Base-by-base conservation (phyloP, 176 grass and related monocot genomes). In the Eleusine coracana region DNA sequence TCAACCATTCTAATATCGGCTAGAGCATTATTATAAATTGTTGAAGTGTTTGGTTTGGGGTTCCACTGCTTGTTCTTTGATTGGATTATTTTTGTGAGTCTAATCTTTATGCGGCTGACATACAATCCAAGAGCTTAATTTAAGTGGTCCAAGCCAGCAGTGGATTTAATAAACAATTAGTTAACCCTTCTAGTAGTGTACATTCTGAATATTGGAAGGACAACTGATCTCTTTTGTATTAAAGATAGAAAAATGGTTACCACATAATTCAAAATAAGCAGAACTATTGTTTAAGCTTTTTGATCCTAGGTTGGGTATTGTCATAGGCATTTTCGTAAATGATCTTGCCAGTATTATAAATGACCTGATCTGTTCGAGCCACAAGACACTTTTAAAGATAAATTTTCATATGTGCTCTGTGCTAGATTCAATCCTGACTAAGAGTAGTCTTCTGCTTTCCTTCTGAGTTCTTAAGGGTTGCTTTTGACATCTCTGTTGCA, bases 401-500 rank as follows among this genome's bases (percentile, higher is more conserved):
- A 21, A 74, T 77, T 3, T 37, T 34, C 1, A 34, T 34, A 34
- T 34, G 31, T 34, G 31, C 31, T 79, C 38, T 28, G 17, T 67
- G 64, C 40, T 70, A 38, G 66, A 79, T 74, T 29, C 10, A 56
- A 59, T 20, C 29, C 16, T 77, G 60, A 7, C 40, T 49, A 17
- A 70, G 6, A 60, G 36, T 63, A 66, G 13, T 46, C 28, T 55
- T 71, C 39, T 41, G 7, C 66, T 52, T 80, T 25, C 39, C 63
- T 42, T 70, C 1, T 66, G 25, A 40, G 5, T 31, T 68, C 7
- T 0, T 8, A 80, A 15, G 6, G 16, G 9, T 67, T 78, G 48
- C 63, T 77, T 76, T 77, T 66, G 27, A 68, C 23, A 79, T 78
- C 25, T 62, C 15, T 37, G 38, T 63, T 91, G 69, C 89, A 98